These are phyloP conservation scores for Oryza longistaminata DNA, from an alignment of 176 grass and related monocot species.

Conservation along the genomic window DNA sequence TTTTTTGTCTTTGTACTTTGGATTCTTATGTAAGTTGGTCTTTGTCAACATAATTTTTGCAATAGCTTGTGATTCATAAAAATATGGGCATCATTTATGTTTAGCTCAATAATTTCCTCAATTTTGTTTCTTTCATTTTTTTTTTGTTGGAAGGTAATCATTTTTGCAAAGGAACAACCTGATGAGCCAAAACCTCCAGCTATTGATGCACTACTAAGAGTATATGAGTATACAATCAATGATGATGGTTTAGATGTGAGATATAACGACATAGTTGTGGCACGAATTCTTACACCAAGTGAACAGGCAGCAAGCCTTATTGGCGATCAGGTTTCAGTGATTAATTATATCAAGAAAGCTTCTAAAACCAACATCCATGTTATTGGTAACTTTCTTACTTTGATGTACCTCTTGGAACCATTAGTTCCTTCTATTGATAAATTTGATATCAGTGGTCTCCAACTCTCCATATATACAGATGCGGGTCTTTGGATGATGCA, in stretches of 20 bases:
- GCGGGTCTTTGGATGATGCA: neutral
- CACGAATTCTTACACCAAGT: constrained; percentile 43
- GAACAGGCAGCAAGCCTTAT: constrained; percentile 51
- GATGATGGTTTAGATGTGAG: constrained; percentile 34
- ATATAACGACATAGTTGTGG: constrained; percentile 26
- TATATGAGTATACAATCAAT: constrained; percentile 36
- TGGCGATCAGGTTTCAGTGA: constrained; percentile 31
- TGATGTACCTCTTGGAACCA: neutral
- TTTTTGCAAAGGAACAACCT: constrained; percentile 55
- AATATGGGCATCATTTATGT: constrained; percentile 12
- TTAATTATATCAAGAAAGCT: constrained; percentile 51
- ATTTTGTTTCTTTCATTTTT: neutral
- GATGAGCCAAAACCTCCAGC: constrained; percentile 49
- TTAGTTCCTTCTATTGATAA: constrained; percentile 8
- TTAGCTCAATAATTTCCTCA: constrained; percentile 13
- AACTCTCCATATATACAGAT: neutral
- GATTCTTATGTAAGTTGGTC: neutral
- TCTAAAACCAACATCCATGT: constrained; percentile 50
- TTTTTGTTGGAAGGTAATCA: constrained; percentile 42
- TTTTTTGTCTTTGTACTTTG: constrained; percentile 8
- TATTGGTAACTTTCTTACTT: constrained; percentile 46
- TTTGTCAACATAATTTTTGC: neutral
- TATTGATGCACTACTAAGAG: constrained; percentile 53
- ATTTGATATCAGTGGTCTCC: neutral
- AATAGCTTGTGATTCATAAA: neutral